Conservation (phyloP, 371 early-diverging fungal species). For the Mortierella sp. region DNA sequence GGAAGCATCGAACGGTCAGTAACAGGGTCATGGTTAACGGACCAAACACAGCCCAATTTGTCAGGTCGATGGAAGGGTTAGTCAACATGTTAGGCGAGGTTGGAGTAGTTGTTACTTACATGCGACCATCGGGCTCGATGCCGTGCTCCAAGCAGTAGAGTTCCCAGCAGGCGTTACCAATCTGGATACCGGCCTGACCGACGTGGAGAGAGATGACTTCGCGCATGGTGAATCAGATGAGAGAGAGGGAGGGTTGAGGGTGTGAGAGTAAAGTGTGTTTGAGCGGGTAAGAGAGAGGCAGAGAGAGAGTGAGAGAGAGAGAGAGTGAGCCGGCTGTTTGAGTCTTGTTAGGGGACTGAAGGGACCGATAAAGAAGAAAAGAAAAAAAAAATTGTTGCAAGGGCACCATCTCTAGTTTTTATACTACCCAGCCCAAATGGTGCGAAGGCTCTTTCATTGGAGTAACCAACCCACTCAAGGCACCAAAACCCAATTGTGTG, state of each 20-base stretch:
- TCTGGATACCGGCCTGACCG: slow-evolving; percentile 92
- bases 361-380: slow-evolving; percentile 42
- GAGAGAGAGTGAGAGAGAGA: neutral
- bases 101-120: slow-evolving; percentile 41
- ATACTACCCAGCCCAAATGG: no score
- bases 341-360: slow-evolving; percentile 45
- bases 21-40: neutral
- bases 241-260: neutral
- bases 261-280: neutral
- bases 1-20: neutral
- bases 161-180: slow-evolving; percentile 99
- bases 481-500: no score
- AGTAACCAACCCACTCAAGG: no score
- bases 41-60: slow-evolving; percentile 49
- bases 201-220: slow-evolving; percentile 53
- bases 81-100: no score
- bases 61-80: no score
- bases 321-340: slow-evolving; percentile 29
- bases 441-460: no score
- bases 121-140: slow-evolving; percentile 87
- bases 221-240: slow-evolving; percentile 31
- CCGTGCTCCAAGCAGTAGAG: slow-evolving; percentile 97
- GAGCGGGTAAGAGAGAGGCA: no score
- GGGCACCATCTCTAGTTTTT: neutral
- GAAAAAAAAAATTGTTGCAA: slow-evolving; percentile 29